Base-by-base conservation (phyloP, 1,284 basidiomycete species). In the Ganoderma resinaceum region DNA sequence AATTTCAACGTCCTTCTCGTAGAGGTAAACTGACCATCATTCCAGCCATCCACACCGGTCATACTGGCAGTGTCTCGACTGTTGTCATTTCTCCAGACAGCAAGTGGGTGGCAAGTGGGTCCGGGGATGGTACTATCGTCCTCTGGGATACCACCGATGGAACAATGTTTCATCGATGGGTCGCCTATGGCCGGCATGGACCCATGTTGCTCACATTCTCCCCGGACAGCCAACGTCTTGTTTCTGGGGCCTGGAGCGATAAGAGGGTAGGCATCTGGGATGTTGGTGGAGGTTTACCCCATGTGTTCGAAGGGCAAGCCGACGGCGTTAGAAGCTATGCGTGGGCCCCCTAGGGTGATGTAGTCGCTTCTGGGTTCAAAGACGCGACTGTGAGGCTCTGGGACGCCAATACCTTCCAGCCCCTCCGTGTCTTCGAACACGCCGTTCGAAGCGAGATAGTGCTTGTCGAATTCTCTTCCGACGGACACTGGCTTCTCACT, bases 151-250 rank as follows among this genome's bases (percentile, higher is more conserved):
- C 11, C 49, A n/a, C 37, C 6, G 33, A 58, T 16, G 37, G 53
- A 49, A 53, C 43, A 7, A 42, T 59, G n/a, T 23, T 65, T 7
- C 64, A 62, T 35, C 61, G 53, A 42, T 69, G 66, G 68, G 61
- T 65, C 18, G 46, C 66, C 11, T 38, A 61, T 53, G 53, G n/a
- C n/a, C n/a, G n/a, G n/a, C n/a, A n/a, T 18, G 65, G 65, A 40
- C 26, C 37, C 14, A 61, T 75, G 61, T 66, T 70, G 20, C 62
- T 76, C 23, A 69, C 69, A 1, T 77, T 75, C 66, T 76, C 76
- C 1, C 74, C 75, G 9, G 71, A 76, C 61, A 68, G 74, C 40
- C 60, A 20, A 33, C 59, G 46, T 2, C 61, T 78, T 26, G 72
- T 67, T 0, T 75, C 75, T 1, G 75, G 69, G 12, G 72, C 73